These are phyloP conservation scores for Annulohypoxylon maeteangense DNA, from an alignment of 495 filamentous ascomycete species.

Conservation along the genomic window DNA sequence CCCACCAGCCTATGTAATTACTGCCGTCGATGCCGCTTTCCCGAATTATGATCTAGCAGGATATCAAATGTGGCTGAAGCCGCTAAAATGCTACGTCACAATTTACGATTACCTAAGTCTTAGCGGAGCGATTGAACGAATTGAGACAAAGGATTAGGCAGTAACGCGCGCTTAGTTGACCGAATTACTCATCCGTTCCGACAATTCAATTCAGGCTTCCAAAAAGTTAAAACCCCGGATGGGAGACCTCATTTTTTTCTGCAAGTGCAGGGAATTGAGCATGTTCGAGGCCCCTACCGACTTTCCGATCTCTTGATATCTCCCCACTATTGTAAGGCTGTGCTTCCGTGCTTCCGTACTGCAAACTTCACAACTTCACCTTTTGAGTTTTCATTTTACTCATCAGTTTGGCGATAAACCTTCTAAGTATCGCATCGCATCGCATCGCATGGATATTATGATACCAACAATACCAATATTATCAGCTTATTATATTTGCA, in stretches of 20 bases:
- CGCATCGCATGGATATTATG: no score
- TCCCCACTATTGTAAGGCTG: neutral
- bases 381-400: neutral
- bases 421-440: no score
- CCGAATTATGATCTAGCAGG: conserved; percentile 2
- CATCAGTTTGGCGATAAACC: neutral
- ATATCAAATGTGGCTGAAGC: conserved; percentile 29
- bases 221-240: neutral
- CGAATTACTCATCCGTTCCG: conserved; percentile 15
- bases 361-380: neutral
- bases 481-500: conserved; percentile 5
- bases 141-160: neutral
- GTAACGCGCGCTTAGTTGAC: conserved; percentile 11
- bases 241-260: neutral
- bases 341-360: neutral
- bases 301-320: neutral
- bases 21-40: conserved; percentile 3
- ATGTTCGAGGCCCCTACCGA: neutral
- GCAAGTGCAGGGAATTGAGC: neutral
- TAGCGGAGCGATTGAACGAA: conserved; percentile 7
- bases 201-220: neutral
- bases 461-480: neutral
- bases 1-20: neutral
- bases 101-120: conserved; percentile 23
- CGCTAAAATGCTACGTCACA: conserved; percentile 29